Percentiles rank a stretch among this genome's conserved stretches.
phyloP scores from a whole-genome alignment of 108 stramenopile species.

The Fistulifera pelliculosa region DNA sequence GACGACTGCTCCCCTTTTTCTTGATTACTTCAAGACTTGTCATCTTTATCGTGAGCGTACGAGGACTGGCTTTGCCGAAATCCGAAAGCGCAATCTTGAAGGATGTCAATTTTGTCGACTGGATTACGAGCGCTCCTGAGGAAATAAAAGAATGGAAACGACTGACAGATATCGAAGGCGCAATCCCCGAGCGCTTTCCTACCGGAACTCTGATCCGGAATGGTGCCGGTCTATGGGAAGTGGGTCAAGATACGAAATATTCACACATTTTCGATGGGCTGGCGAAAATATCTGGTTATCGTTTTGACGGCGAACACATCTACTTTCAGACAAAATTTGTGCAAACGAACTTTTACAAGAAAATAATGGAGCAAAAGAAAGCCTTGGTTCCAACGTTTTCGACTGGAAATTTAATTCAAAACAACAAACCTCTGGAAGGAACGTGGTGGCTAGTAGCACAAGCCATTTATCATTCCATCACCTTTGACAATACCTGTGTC shows the following conservation, averaged over 20 bases:
- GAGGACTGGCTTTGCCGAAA: too few species aligned
- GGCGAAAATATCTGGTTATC: conserved; percentile 27
- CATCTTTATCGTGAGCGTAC: too few species aligned
- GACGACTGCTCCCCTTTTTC: too few species aligned
- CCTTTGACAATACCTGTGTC: conserved; percentile 30
- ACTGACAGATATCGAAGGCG: conserved; percentile 5
- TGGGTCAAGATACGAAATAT: conserved; percentile 2
- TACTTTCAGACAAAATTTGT: too few species aligned
- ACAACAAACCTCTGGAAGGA: background rate
- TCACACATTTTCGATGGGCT: conserved; percentile 35
- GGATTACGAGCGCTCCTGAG: conserved; percentile 27
- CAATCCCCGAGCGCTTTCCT: conserved; percentile 19
- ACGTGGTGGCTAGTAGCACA: conserved; percentile 6
- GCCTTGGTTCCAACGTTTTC: too few species aligned
- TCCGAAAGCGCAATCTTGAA: too few species aligned
- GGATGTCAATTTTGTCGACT: conserved; percentile 29
- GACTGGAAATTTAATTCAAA: too few species aligned
- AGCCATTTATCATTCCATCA: conserved; percentile 3
- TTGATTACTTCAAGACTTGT: too few species aligned
- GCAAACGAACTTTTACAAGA: background rate
- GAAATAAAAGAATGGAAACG: conserved; percentile 15
- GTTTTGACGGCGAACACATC: background rate
- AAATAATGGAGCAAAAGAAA: background rate
- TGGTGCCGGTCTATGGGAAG: conserved; percentile 22
- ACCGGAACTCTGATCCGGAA: conserved; percentile 27